phyloP scores from a whole-genome alignment of 495 filamentous ascomycete species.

The Penicillium steckii region DNA sequence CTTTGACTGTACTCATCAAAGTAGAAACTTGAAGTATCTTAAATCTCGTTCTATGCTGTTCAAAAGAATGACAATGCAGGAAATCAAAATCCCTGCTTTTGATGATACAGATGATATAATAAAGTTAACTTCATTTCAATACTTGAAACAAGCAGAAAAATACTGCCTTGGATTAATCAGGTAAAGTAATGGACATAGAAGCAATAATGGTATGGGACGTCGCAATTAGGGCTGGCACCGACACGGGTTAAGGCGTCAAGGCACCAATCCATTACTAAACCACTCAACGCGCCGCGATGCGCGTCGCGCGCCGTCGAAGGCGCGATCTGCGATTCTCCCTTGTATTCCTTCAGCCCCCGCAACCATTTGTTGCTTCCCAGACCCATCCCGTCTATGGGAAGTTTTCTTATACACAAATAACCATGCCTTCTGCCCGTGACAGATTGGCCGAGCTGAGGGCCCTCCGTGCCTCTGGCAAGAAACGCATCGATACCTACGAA shows the following conservation, averaged over 20 bases:
- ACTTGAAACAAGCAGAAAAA: too few relatives aligned
- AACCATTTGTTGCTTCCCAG: slow-evolving; percentile 15
- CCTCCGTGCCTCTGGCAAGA: slow-evolving; percentile 86
- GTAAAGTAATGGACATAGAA: too few relatives aligned
- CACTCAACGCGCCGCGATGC: slow-evolving; percentile 12
- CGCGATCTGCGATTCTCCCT: slow-evolving; percentile 13
- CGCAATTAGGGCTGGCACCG: background rate
- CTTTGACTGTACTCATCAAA: too few relatives aligned
- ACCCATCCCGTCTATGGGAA: slow-evolving; percentile 13
- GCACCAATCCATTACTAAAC: slow-evolving; percentile 3
- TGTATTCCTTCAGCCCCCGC: slow-evolving; percentile 22
- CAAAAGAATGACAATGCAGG: too few relatives aligned
- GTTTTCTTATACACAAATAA: slow-evolving; percentile 13
- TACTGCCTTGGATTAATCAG: too few relatives aligned
- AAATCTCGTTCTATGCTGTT: too few relatives aligned
- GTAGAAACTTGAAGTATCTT: too few relatives aligned
- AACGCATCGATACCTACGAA: slow-evolving; percentile 83
- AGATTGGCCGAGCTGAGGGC: slow-evolving; percentile 76
- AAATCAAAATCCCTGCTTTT: too few relatives aligned
- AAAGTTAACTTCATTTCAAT: too few relatives aligned
- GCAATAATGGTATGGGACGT: background rate
- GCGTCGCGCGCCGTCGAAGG: slow-evolving; percentile 8
- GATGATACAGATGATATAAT: too few relatives aligned
- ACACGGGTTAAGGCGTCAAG: background rate
- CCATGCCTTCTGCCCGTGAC: slow-evolving; percentile 42